A percentile compares a stretch with the other conserved stretches of the same genome.
phyloP scores from a whole-genome alignment of 306 rosid genomes.

The Argentina anserina region DNA sequence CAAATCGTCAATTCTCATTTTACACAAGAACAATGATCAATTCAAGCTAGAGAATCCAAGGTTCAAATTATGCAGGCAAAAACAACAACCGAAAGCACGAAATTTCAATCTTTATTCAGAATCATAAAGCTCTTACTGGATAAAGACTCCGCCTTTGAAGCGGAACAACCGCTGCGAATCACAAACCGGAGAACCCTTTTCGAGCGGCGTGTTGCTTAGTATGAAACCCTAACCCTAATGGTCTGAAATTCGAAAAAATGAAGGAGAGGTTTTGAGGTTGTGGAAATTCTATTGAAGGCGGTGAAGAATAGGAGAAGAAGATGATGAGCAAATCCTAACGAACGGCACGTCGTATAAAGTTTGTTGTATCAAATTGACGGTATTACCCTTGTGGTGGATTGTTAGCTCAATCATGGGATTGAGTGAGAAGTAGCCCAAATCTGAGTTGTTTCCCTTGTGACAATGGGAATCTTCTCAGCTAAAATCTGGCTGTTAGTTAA shows the following conservation, averaged over 20 bases:
- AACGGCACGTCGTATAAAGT: background rate
- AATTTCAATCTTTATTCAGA: background rate
- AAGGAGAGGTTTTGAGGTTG: background rate
- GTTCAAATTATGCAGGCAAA: background rate
- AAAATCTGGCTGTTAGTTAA: too few relatives aligned
- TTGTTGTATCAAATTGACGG: background rate
- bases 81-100: background rate
- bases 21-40: background rate
- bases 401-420: too few relatives aligned
- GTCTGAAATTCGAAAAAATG: background rate
- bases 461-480: too few relatives aligned
- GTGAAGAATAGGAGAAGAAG: background rate
- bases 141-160: slow-evolving; percentile 14
- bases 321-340: background rate
- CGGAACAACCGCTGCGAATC: background rate
- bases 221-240: background rate
- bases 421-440: too few relatives aligned
- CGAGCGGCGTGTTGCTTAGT: background rate
- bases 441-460: too few relatives aligned
- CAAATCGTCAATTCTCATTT: background rate
- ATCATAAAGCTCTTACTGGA: background rate
- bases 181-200: background rate
- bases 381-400: background rate
- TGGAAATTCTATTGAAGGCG: background rate
- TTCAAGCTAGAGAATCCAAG: background rate